Percentiles rank a stretch among this genome's conserved stretches.
Evolutionary conservation across 495 filamentous ascomycete species (phyloP).

Genomic region (Xylaria castorea): DNA sequence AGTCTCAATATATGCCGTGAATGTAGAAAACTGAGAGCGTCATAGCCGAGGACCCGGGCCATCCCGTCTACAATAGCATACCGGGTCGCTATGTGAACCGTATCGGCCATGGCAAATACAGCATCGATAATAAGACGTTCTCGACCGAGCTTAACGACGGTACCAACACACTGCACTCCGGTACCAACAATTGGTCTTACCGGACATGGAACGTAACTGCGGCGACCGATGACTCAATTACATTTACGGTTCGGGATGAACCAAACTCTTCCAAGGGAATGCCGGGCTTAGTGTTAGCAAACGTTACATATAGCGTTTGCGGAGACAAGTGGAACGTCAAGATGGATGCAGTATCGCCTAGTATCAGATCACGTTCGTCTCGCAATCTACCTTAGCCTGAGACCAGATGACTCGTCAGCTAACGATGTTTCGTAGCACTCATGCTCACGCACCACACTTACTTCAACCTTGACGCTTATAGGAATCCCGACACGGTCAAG

Average conservation of each 20-base stretch:
- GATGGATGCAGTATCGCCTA: slow-evolving; percentile 59
- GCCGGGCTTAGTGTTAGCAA: slow-evolving; percentile 73
- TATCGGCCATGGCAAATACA: slow-evolving; percentile 61
- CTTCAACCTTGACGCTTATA: slow-evolving; percentile 86
- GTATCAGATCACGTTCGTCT: slow-evolving; percentile 55
- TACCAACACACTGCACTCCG: slow-evolving; percentile 65
- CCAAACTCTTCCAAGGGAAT: slow-evolving; percentile 71
- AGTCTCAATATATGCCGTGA: background rate
- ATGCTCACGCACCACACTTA: slow-evolving; percentile 62
- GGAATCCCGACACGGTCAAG: slow-evolving; percentile 59
- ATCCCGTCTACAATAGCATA: slow-evolving; percentile 59
- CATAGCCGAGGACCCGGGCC: slow-evolving; percentile 54
- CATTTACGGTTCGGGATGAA: slow-evolving; percentile 75
- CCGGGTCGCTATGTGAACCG: slow-evolving; percentile 63
- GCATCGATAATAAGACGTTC: slow-evolving; percentile 58
- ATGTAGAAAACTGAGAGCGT: slow-evolving; percentile 28
- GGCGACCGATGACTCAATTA: slow-evolving; percentile 69
- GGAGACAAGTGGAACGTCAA: slow-evolving; percentile 59
- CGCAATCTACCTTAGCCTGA: slow-evolving; percentile 33
- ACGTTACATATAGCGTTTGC: slow-evolving; percentile 72
- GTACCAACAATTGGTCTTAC: slow-evolving; percentile 66
- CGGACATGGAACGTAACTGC: slow-evolving; percentile 61
- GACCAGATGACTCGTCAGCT: slow-evolving; percentile 41
- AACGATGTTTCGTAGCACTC: slow-evolving; percentile 46
- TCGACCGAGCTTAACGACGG: slow-evolving; percentile 61